Percentiles rank a stretch among this genome's conserved stretches.
Conservation (phyloP, 2,329 filamentous ascomycete species). For the Aspergillus pseudotamarii region DNA sequence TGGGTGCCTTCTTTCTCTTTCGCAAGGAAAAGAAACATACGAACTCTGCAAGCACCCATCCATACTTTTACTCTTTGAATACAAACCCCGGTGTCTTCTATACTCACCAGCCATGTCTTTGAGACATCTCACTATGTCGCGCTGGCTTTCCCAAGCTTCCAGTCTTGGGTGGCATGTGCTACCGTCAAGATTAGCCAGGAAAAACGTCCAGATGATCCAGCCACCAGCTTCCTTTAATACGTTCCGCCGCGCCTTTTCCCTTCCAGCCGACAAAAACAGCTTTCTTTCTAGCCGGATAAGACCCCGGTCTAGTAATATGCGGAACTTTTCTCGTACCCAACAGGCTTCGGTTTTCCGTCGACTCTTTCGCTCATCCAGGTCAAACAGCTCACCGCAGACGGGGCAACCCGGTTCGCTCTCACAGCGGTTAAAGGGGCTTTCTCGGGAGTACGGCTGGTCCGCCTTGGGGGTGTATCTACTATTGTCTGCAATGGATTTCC, state of each 20-base stretch:
- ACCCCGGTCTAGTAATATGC: not conserved
- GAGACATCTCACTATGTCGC: slow-evolving; percentile 16
- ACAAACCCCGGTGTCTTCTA: not conserved
- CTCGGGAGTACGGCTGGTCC: slow-evolving; percentile 90
- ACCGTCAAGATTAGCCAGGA: slow-evolving; percentile 8
- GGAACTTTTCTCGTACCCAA: not conserved
- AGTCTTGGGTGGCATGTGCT: slow-evolving; percentile 15
- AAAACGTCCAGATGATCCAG: not conserved
- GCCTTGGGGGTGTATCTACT: slow-evolving; percentile 88
- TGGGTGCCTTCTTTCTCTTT: not conserved
- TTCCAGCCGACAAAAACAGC: slow-evolving; percentile 2
- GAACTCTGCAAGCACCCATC: not conserved
- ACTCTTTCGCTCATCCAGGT: slow-evolving; percentile 31
- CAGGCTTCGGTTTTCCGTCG: slow-evolving; percentile 14
- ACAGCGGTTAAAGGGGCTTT: slow-evolving; percentile 77
- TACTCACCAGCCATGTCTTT: slow-evolving; percentile 12
- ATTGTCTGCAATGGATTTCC: slow-evolving; percentile 85
- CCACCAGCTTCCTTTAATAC: not conserved
- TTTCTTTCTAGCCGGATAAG: slow-evolving; percentile 1
- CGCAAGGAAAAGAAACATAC: not conserved
- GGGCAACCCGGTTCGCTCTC: slow-evolving; percentile 58
- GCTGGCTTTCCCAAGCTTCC: slow-evolving; percentile 26
- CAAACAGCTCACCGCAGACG: slow-evolving; percentile 20
- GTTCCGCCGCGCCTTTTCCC: slow-evolving; percentile 12
- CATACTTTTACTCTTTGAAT: not conserved